Conservation (phyloP, 78 protist genomes). For the Cavenderia fasciculata region DNA sequence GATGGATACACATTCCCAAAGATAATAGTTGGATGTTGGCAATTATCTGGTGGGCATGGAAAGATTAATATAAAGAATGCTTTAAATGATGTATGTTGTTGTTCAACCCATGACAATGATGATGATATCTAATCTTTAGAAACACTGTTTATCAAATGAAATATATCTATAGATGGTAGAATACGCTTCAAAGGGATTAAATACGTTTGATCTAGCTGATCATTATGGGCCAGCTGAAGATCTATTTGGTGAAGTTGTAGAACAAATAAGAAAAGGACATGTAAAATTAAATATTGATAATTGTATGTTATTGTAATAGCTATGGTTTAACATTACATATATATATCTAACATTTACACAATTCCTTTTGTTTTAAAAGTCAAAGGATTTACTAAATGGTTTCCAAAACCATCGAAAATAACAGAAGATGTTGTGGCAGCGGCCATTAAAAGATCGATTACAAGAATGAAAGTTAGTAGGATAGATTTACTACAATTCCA, state of each 20-base stretch:
- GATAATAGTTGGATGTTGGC: slow-evolving; percentile 64
- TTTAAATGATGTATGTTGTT: slow-evolving; percentile 27
- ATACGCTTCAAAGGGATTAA: slow-evolving; percentile 17
- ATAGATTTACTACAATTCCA: slow-evolving; percentile 67
- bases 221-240: slow-evolving; percentile 73
- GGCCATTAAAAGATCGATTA: slow-evolving; percentile 3
- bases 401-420: slow-evolving; percentile 54
- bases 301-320: neutral
- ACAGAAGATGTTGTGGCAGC: slow-evolving; percentile 22
- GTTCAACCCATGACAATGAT: neutral
- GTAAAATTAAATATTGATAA: neutral
- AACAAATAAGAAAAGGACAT: slow-evolving; percentile 9
- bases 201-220: slow-evolving; percentile 62
- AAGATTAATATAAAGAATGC: slow-evolving; percentile 60
- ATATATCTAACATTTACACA: neutral
- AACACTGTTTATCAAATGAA: neutral
- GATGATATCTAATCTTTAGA: neutral
- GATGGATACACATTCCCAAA: slow-evolving; percentile 43
- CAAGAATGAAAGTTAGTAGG: slow-evolving; percentile 18
- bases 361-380: neutral
- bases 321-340: neutral
- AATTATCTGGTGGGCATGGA: slow-evolving; percentile 72
- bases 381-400: slow-evolving; percentile 64
- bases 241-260: slow-evolving; percentile 48
- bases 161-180: slow-evolving; percentile 37